Base-by-base conservation (phyloP, 148 eudicot genomes). In the Fagopyrum esculentum region DNA sequence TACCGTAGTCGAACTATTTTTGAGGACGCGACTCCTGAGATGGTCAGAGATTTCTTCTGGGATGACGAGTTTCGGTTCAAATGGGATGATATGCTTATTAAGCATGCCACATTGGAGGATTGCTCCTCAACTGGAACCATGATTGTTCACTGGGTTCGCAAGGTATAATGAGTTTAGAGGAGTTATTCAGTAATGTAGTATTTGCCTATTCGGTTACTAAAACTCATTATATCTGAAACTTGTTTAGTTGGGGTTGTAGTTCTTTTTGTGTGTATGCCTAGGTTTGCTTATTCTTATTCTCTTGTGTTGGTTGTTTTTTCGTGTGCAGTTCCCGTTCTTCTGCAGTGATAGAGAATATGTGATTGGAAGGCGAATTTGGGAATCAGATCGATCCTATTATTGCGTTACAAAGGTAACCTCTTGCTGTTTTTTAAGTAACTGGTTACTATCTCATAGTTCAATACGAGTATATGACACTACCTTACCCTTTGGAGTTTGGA, bases 1-100 rank as follows among this genome's bases (percentile, higher is more conserved):
- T 92, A 88, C 77, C 90, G 98, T 69, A 96, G 91, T 83, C 87
- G 88, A 79, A 96, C 98, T 6, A 85, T 96, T 19, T 96, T 89
- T 77, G 95, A 96, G 86, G 91, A 96, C 80, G 98, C 95, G 29
- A 85, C 93, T 19, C 99, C 98, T 56, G 99, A 96, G 81, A 75
- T 90, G 83, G 77, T 96, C 13, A 88, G 96, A 84, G 99, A 96
- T 85, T 96, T 96, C 85, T 96, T 90, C 57, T 96, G 98, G 99
- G 99, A 96, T 79, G 97, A 96, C 76, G 98, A 92, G 44, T 90
- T 87, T 72, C 84, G 99, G 64, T 49, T 86, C 66, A 85, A 92
- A 82, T 96, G 98, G 98, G 99, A 96, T 76, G 84, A 82, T 84
- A 96, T 96, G 99, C 87, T 92, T 72, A 15, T 86, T 30, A 86